These are phyloP conservation scores for Suillus occidentalis DNA, from an alignment of 768 basidiomycete species.

Conservation along the genomic window DNA sequence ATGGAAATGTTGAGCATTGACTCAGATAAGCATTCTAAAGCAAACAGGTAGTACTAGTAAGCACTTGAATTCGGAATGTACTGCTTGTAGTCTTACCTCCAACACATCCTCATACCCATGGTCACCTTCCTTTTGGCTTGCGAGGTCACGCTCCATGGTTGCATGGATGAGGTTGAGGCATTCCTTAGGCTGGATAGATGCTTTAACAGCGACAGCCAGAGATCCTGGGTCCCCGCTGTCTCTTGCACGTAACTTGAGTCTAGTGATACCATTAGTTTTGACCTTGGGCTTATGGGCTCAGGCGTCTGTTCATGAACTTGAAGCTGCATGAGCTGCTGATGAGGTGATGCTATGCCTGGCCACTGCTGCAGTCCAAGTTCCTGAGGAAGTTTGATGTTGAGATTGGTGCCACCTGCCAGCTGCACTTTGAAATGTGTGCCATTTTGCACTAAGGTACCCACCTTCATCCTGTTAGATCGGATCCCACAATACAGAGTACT, in stretches of 20 bases:
- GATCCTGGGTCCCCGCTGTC: conserved; percentile 42
- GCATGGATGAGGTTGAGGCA: conserved; percentile 54
- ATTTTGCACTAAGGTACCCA: conserved; percentile 29
- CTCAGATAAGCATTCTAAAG: conserved; percentile 57
- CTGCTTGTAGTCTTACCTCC: conserved; percentile 53
- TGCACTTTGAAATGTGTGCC: conserved; percentile 32
- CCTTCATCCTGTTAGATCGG: no score
- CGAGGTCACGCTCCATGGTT: conserved; percentile 60
- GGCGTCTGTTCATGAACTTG: conserved; percentile 31
- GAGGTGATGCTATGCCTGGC: conserved; percentile 27
- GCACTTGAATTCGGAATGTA: background rate
- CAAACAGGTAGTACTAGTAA: conserved; percentile 17
- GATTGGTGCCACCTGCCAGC: conserved; percentile 22
- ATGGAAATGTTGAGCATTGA: conserved; percentile 58
- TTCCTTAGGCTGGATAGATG: conserved; percentile 62
- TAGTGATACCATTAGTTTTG: conserved; percentile 43
- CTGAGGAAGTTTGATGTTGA: conserved; percentile 38
- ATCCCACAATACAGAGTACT: no score
- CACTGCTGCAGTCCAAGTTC: conserved; percentile 45
- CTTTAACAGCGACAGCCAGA: conserved; percentile 43
- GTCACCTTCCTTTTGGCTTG: conserved; percentile 69
- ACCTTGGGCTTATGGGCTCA: conserved; percentile 50
- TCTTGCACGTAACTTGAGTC: conserved; percentile 53
- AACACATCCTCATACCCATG: conserved; percentile 85
- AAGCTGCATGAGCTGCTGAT: conserved; percentile 25